phyloP scores from a whole-genome alignment of 805 yeast species.

The Barnettozyma salicaria region DNA sequence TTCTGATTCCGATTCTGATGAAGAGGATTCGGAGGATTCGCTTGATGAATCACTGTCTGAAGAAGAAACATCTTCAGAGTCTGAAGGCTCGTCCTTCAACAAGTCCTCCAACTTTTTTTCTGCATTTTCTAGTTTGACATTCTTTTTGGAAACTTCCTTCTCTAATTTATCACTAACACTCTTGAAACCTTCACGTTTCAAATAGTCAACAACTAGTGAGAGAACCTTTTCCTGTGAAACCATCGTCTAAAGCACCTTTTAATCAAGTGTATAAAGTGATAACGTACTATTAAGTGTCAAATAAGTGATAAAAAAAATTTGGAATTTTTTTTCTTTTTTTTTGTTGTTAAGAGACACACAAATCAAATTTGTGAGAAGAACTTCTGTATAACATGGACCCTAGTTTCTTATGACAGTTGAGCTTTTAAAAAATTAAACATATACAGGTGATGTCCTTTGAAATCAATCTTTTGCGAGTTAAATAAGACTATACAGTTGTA shows the following conservation, averaged over 20 bases:
- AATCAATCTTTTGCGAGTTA: neutral
- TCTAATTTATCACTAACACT: slow-evolving; percentile 16
- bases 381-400: too few relatives aligned
- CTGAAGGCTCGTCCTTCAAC: slow-evolving; percentile 1
- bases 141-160: slow-evolving; percentile 19
- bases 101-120: slow-evolving; percentile 11
- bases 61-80: neutral
- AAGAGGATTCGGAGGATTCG: slow-evolving; percentile 22
- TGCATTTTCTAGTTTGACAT: slow-evolving; percentile 9
- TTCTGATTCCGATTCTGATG: slow-evolving; percentile 8
- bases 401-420: too few relatives aligned
- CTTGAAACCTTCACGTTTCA: slow-evolving; percentile 19
- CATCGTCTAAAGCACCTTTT: slow-evolving; percentile 13
- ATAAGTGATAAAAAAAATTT: slow-evolving; percentile 7
- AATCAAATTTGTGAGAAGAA: too few relatives aligned
- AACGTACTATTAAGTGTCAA: neutral
- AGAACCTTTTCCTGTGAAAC: slow-evolving; percentile 19
- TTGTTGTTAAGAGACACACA: neutral
- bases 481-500: neutral
- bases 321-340: slow-evolving; percentile 1
- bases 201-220: slow-evolving; percentile 20
- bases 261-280: too few relatives aligned
- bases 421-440: too few relatives aligned
- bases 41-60: slow-evolving; percentile 5
- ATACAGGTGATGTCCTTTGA: too few relatives aligned